Evolutionary conservation across 1,139 yeast genomes (phyloP).

Genomic region (Blastobotrys illinoisensis): DNA sequence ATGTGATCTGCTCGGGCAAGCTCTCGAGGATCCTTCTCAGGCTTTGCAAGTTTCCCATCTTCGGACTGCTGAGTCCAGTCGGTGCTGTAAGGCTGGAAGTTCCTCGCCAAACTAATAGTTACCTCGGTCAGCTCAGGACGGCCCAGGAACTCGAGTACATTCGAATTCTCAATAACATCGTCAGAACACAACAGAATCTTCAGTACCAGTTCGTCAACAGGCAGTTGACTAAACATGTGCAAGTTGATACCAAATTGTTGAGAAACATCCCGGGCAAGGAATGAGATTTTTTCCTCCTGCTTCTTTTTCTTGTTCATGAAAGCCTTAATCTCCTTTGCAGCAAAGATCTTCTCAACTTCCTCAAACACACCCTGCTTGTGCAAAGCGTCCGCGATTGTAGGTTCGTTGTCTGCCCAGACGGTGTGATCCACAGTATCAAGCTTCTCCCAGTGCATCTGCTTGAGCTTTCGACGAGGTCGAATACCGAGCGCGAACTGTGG

Average conservation of each 20-base stretch:
- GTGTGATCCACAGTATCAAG: conserved; percentile 62
- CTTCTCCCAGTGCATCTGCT: conserved; percentile 95
- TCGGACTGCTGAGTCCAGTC: conserved; percentile 40
- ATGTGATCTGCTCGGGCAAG: conserved; percentile 79
- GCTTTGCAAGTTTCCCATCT: conserved; percentile 29
- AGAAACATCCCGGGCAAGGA: conserved; percentile 73
- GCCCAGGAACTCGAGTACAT: conserved; percentile 76
- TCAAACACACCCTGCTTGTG: conserved; percentile 65
- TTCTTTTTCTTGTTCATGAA: conserved; percentile 32
- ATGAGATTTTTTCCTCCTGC: conserved; percentile 46
- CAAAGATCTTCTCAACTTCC: conserved; percentile 76
- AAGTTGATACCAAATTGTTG: conserved; percentile 90
- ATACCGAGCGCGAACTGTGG: conserved; percentile 22
- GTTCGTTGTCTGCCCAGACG: conserved; percentile 62
- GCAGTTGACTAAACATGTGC: conserved; percentile 63
- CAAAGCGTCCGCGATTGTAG: conserved; percentile 47
- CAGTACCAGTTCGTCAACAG: conserved; percentile 57
- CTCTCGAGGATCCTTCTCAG: conserved; percentile 54
- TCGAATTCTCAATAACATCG: conserved; percentile 60
- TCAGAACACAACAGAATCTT: conserved; percentile 68
- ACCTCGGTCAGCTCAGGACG: conserved; percentile 68
- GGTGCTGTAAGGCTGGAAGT: conserved; percentile 65
- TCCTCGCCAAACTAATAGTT: conserved; percentile 59
- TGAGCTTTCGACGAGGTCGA: conserved; percentile 61
- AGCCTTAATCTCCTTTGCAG: conserved; percentile 50